Base-by-base conservation (phyloP, 2,329 filamentous ascomycete species). In the Metarhizium humberi region DNA sequence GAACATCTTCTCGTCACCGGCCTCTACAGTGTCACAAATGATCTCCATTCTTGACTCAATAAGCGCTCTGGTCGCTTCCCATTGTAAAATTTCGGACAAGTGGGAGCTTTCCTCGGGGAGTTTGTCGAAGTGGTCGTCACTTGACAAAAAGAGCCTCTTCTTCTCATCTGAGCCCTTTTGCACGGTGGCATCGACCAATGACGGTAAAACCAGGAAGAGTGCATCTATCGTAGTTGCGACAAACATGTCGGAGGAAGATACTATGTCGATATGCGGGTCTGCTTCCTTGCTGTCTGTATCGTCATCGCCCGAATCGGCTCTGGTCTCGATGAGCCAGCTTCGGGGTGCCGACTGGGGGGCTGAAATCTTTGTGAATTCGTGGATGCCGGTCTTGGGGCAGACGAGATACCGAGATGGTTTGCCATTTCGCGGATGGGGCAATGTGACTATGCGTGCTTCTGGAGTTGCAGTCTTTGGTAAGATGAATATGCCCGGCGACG, bases 1-100 rank as follows among this genome's bases (percentile, higher is more conserved):
- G 69, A 88, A 96, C 88, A 96, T 90, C 54, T 74, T 82, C 69
- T 96, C 91, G 57, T 89, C 88, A 14, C 87, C 89, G 1, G 88
- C 88, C 38, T 94, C 87, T 11, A 95, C 87, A 0, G 80, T 86
- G 63, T 96, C 91, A 70, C 92, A 95, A 5, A 94, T 77, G 1
- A 75, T 77, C 2, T 75, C 78, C 73, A 95, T 85, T 40, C 90
- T 79, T 11, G 76, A 70, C 64, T 88, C 83, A 1, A 95, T 67
- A 36, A 78, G 71, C 2, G 60, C 68, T 57, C 75, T 77, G 64
- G 75, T 73, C 56, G 73, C 72, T 53, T 65, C 69, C 66, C 73
- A 76, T 47, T 72, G 68, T 50, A 89, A 61, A 2, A 90, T 72
- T 49, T 79, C 74, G 13, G 74, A 74, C 40, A 90, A 70, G 59